Base-by-base conservation (phyloP, 352 stramenopile species). In the Globisporangium canariense region DNA sequence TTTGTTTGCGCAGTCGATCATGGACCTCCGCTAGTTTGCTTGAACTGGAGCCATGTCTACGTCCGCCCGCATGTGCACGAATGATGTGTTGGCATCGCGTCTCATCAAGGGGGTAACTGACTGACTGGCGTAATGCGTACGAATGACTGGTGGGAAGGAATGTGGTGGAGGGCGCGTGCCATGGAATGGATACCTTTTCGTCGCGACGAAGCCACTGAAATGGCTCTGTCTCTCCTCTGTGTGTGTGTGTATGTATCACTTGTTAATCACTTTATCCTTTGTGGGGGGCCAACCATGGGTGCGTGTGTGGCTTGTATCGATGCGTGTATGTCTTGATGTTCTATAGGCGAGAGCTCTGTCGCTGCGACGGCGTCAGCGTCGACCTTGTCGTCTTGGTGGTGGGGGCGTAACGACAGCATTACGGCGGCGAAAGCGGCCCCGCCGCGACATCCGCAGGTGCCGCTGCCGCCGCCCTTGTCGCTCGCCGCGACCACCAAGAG, bases 271-370 rank as follows among this genome's bases (percentile, higher is more conserved):
- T 51, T 61, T 14, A 51, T 49, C 22, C n/a, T 13, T 34, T 58
- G 52, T 14, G 52, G 52, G 50, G 51, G 16, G 28, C 52, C 13
- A 58, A 57, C 52, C 52, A 58, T 58, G 52, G 52, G 52, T 58
- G 52, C 32, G 52, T 58, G 32, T 58, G 32, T 30, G 32, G 32
- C 52, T 58, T 65, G 59, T 59, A 47, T 59, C 22, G 49, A 49
- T 65, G 34, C 51, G 52, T 47, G 20, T 67, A n/a, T 41, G 55
- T 60, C 22, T 60, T 22, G 13, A 34, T 43, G 22, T 14, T 18
- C 6, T 32, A 41, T 30, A 55, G 57, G 45, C 45, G 57, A 51
- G 25, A 41, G 32, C 40, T 25, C 36, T 18, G 16, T 25, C 32
- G 41, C 22, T 16, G 28, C 50, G 2, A 40, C 22, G n/a, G 32